phyloP scores from a whole-genome alignment of 257 asterid genomes.

The Cinchona pubescens region DNA sequence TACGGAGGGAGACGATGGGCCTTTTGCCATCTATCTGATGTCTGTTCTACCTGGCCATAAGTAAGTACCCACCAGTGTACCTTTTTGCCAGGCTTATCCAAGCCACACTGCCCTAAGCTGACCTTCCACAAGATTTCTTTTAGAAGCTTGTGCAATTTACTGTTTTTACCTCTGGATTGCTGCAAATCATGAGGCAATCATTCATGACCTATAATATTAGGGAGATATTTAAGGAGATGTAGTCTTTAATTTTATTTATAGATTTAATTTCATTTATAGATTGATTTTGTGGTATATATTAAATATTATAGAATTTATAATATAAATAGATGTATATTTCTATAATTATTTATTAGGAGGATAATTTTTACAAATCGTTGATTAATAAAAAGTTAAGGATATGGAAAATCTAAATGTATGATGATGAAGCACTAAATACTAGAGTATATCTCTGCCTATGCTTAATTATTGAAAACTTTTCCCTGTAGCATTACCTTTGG shows the following conservation, averaged over 20 bases:
- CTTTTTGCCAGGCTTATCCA: constrained; percentile 48
- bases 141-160: not conserved
- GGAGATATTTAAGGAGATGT: no score
- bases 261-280: no score
- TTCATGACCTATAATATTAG: not conserved
- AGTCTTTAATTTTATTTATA: no score
- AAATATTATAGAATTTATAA: no score
- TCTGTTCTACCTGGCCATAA: constrained; percentile 26
- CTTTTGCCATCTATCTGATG: constrained; percentile 51
- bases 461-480: no score
- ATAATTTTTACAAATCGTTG: no score
- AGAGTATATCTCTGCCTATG: not conserved
- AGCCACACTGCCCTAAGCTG: constrained; percentile 33
- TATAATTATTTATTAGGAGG: no score
- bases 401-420: no score
- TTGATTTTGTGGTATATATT: no score
- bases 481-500: no score
- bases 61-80: constrained; percentile 35
- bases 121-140: constrained; percentile 35
- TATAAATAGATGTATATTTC: no score
- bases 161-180: not conserved
- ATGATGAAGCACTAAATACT: constrained; percentile 7
- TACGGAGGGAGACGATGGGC: not conserved
- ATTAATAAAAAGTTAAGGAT: no score
- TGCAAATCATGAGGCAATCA: constrained; percentile 14